Evolutionary conservation across 441 rosid species (phyloP).

Genomic region (Rhodomyrtus psidioides): DNA sequence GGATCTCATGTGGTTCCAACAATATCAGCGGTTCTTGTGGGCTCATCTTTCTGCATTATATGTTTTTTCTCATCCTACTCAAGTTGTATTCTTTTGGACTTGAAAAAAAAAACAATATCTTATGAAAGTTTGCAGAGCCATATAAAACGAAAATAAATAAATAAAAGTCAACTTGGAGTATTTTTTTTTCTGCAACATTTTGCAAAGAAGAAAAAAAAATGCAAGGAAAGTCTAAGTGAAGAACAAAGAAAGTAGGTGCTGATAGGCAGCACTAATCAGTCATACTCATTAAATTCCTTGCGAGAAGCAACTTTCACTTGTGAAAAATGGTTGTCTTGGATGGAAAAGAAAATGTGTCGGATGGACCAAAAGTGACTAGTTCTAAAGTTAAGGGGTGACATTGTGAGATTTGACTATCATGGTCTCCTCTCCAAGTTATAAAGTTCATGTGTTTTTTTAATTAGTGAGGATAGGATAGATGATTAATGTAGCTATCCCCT

Average conservation of each 20-base stretch:
- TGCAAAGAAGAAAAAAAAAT: too few relatives aligned
- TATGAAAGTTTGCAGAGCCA: background rate
- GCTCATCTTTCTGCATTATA: too few relatives aligned
- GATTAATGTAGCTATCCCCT: background rate
- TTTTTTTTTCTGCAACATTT: background rate
- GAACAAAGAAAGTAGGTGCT: background rate
- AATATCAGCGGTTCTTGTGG: too few relatives aligned
- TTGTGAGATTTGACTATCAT: background rate
- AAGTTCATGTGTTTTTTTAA: background rate
- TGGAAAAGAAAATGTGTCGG: background rate
- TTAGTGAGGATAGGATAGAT: background rate
- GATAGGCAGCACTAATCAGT: background rate
- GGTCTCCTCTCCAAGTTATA: background rate
- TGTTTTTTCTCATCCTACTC: background rate
- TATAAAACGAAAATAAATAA: background rate
- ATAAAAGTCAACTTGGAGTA: background rate
- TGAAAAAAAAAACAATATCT: background rate
- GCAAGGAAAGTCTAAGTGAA: background rate
- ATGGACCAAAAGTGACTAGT: background rate
- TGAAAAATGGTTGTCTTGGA: background rate
- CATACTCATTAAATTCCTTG: background rate
- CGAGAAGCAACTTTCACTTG: background rate
- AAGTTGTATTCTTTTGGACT: background rate
- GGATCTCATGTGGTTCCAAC: background rate
- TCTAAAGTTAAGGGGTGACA: background rate